Base-by-base conservation (phyloP, 1,139 yeast species). In the Pneumocystis carinii region DNA sequence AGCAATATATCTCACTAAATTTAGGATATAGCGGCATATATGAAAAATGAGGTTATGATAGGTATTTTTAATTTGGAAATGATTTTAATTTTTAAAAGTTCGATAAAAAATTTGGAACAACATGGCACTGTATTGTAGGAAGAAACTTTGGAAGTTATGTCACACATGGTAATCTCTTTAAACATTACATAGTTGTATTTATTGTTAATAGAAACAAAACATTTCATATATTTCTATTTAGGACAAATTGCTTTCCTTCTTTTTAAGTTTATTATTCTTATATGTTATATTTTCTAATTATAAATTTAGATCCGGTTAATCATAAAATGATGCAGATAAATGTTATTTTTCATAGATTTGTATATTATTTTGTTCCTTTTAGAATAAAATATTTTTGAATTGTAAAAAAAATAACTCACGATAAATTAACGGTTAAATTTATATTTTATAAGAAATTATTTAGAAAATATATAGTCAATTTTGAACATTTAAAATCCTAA, bases 81-180 rank as follows among this genome's bases (percentile, higher is more conserved):
- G 56, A 61, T 37, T 55, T 17, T 35, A 39, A 27, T 17, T 53
- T 14, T 14, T 17, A 32, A 12, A 59, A 71, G 69, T 73, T 84
- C 69, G 90, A 86, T 71, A 75, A 77, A 58, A 73, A 75, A 65
- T 86, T 80, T 69, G 96, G 96, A 0, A 82, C 86, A 59, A 84
- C 95, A 32, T 92, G 98, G 98, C 97, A 92, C 73, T 94, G 90
- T 38, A 83, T 92, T 65, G 97, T 90, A 62, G 99, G 98, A 38
- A 84, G 85, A 73, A 87, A 87, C 71, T 92, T 92, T 75, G 97
- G 97, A 3, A 84, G 94, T 63, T 90, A 86, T 72, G 96, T 94
- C 35, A 88, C 97, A 24, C 98, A 94, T 72, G 90, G 80, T 70
- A 74, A 38, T 71, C 17, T 8, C 29, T 27, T 15, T 7, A 6